Evolutionary conservation across 805 yeast genomes (phyloP).

Genomic region (Monosporozyma siamensis): DNA sequence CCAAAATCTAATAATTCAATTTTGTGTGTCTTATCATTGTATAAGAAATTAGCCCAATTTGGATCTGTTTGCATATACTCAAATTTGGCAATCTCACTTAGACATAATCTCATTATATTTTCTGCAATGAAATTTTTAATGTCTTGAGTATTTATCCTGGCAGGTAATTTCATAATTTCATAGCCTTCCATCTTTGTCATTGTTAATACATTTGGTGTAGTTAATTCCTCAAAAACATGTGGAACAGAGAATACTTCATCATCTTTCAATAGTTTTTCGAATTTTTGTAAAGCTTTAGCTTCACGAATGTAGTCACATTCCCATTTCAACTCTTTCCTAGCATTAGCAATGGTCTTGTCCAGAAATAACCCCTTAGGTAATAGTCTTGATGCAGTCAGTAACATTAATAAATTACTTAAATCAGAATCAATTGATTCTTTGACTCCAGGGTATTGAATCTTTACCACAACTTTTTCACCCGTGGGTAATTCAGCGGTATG

Average conservation of each 20-base stretch:
- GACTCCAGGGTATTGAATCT: conserved; percentile 96
- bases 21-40: conserved; percentile 58
- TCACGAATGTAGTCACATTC: conserved; percentile 94
- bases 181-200: conserved; percentile 82
- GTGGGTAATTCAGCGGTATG: conserved; percentile 69
- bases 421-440: conserved; percentile 90
- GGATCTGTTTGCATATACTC: conserved; percentile 98
- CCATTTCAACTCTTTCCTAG: conserved; percentile 90
- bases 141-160: conserved; percentile 46
- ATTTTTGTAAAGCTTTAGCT: conserved; percentile 64
- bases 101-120: conserved; percentile 76
- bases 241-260: conserved; percentile 71
- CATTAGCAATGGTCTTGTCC: conserved; percentile 87
- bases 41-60: conserved; percentile 95
- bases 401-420: conserved; percentile 70
- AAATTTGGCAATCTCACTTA: conserved; percentile 75
- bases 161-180: conserved; percentile 69
- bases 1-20: conserved; percentile 92
- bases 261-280: conserved; percentile 49
- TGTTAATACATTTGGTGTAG: conserved; percentile 77
- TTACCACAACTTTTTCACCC: conserved; percentile 75
- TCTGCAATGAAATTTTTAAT: conserved; percentile 75
- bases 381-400: conserved; percentile 76
- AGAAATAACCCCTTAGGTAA: conserved; percentile 87
- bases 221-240: conserved; percentile 60